Base-by-base conservation (phyloP, 129 eudicot species). In the Arctium lappa region DNA sequence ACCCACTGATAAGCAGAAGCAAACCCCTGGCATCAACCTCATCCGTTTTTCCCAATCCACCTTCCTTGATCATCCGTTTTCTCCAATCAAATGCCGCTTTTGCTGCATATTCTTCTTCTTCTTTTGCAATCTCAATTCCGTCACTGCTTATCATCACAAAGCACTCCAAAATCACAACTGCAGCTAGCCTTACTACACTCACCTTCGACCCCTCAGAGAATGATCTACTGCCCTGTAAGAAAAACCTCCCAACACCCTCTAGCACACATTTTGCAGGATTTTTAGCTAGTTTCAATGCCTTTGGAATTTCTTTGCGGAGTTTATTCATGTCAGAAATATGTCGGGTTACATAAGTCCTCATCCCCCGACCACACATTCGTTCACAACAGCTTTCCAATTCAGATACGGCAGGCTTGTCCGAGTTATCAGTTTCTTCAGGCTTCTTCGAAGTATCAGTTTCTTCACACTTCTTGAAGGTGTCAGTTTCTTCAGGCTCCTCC, bases 11-110 rank as follows among this genome's bases (percentile, higher is more conserved):
- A 68, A 93, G 80, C 78, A 91, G 38, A 32, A 93, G 89, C 82
- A 93, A 88, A 36, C 98, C 98, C 73, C 89, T 63, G 18, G 98
- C 92, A 87, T 93, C 98, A 27, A 74, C 32, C 83, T 89, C 90
- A 33, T 79, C 75, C 71, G 87, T 90, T 38, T 62, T 66, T 6
- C 69, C 56, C 70, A 89, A 8, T 34, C 94, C 91, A 72, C 94
- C 96, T 87, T 93, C 96, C 16, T 4, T 13, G 5, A 86, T 78
- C 75, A 91, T 84, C 74, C 97, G 84, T 40, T 82, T 88, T 86
- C 87, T 81, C 98, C 98, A 93, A 8, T 66, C 85, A 33, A 44
- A 32, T 5, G 92, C 92, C 1, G 90, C 88, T 29, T 42, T 7
- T 33, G 75, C 85, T 0, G 97, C 94, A 79, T 82, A 73, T 34